Evolutionary conservation across 2,329 filamentous ascomycete species (phyloP).

Genomic region (Harringtonia lauricola): DNA sequence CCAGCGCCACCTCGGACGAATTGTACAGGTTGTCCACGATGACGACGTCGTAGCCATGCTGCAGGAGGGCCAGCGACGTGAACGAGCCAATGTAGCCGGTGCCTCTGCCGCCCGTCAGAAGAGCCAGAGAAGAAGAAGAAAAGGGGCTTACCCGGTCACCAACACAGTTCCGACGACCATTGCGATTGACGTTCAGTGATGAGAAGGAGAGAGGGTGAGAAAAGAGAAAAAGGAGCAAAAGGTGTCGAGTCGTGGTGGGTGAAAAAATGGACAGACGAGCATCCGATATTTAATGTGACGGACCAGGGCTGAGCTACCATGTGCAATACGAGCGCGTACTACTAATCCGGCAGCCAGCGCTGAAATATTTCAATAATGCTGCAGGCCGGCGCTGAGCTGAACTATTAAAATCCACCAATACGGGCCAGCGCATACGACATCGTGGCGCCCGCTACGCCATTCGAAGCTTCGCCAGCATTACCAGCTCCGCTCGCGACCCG

Average conservation of each 20-base stretch:
- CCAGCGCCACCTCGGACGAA: constrained; percentile 80
- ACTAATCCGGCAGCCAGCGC: not conserved
- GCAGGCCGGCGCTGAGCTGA: not conserved
- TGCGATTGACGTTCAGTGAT: constrained; percentile 7
- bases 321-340: not conserved
- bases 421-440: not conserved
- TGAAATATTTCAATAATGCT: not conserved
- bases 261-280: no score
- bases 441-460: no score
- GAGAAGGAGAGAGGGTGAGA: not conserved
- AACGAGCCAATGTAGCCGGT: constrained; percentile 99
- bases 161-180: constrained; percentile 85
- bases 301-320: no score
- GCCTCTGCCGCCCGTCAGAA: constrained; percentile 52
- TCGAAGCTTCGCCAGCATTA: no score
- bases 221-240: not conserved
- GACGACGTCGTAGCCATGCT: constrained; percentile 93
- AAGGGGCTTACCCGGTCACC: constrained; percentile 67
- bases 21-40: constrained; percentile 97
- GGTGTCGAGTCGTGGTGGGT: no score
- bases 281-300: no score
- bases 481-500: no score
- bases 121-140: not conserved
- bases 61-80: constrained; percentile 81
- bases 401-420: not conserved